These are phyloP conservation scores for Anthostomella pinea DNA, from an alignment of 2,329 filamentous ascomycete species.

Conservation along the genomic window DNA sequence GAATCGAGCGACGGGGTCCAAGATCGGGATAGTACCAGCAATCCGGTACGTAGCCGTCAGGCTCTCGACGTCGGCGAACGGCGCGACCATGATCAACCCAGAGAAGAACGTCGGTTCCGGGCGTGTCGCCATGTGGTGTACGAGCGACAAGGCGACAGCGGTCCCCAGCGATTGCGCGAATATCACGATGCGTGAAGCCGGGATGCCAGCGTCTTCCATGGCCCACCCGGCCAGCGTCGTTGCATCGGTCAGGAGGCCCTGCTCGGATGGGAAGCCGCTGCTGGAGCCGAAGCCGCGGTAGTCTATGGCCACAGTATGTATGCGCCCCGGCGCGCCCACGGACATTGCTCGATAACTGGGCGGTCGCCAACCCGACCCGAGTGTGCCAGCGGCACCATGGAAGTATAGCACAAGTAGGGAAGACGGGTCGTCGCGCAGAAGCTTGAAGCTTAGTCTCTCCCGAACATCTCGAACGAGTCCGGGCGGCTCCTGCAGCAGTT, in stretches of 20 bases:
- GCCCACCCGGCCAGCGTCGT: constrained; percentile 53
- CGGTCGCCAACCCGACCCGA: constrained; percentile 53
- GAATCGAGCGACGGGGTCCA: constrained; percentile 49
- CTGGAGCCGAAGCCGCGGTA: constrained; percentile 59
- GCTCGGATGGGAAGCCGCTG: constrained; percentile 52
- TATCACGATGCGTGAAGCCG: constrained; percentile 53
- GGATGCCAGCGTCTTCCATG: constrained; percentile 47
- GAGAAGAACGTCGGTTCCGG: constrained; percentile 45
- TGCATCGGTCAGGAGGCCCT: constrained; percentile 53
- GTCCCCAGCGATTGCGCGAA: constrained; percentile 60
- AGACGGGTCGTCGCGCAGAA: constrained; percentile 44
- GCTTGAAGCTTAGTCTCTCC: constrained; percentile 36
- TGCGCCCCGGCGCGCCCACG: constrained; percentile 47
- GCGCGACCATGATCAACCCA: constrained; percentile 54
- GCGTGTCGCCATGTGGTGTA: constrained; percentile 28
- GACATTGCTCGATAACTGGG: constrained; percentile 55
- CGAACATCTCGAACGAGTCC: constrained; percentile 36
- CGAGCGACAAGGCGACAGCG: constrained; percentile 34
- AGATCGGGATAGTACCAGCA: constrained; percentile 51
- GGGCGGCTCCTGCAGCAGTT: constrained; percentile 38
- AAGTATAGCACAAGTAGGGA: constrained; percentile 47
- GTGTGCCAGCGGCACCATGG: constrained; percentile 55
- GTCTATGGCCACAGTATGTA: constrained; percentile 58
- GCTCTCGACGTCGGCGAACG: constrained; percentile 53
- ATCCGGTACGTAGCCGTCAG: constrained; percentile 57